These are phyloP conservation scores for Acacia concinna DNA, from an alignment of 331 rosid genomes.

Conservation along the genomic window DNA sequence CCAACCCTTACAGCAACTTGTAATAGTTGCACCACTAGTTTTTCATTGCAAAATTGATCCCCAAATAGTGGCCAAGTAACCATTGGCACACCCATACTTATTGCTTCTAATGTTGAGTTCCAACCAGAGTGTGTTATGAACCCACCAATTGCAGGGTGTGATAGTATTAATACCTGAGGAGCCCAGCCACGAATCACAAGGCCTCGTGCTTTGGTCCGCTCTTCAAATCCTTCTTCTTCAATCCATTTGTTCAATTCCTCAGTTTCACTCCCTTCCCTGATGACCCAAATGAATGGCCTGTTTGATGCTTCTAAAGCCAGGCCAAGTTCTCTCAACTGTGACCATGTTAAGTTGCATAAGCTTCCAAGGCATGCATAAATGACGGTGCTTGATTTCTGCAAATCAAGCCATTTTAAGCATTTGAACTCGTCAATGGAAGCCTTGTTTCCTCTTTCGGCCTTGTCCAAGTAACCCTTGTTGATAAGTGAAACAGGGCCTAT, in stretches of 20 bases:
- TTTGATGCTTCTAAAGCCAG: constrained; percentile 59
- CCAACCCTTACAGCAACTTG: constrained; percentile 42
- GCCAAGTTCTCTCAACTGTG: constrained; percentile 58
- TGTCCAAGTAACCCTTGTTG: constrained; percentile 39
- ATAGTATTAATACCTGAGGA: constrained; percentile 47
- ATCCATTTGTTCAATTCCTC: constrained; percentile 53
- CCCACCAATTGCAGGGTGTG: constrained; percentile 48
- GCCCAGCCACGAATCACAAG: constrained; percentile 49
- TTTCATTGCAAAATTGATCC: constrained; percentile 50
- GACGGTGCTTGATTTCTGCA: constrained; percentile 38
- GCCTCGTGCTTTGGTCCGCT: constrained; percentile 30
- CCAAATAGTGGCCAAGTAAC: constrained; percentile 56
- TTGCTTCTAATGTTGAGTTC: constrained; percentile 52
- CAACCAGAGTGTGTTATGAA: constrained; percentile 55
- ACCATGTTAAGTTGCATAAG: constrained; percentile 40
- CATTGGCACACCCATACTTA: constrained; percentile 48
- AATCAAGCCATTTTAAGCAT: constrained; percentile 62
- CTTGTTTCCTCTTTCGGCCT: constrained; percentile 49
- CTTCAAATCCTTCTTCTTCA: constrained; percentile 34
- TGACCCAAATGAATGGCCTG: constrained; percentile 67
- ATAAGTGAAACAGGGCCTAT: constrained; percentile 60
- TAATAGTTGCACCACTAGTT: constrained; percentile 34
- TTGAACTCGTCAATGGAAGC: constrained; percentile 31
- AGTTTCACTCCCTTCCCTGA: constrained; percentile 42
- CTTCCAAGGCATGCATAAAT: constrained; percentile 69